A percentile compares a stretch with the other conserved stretches of the same genome.
phyloP scores from a whole-genome alignment of 1,284 basidiomycete species.

The Pyrrhoderma noxium region DNA sequence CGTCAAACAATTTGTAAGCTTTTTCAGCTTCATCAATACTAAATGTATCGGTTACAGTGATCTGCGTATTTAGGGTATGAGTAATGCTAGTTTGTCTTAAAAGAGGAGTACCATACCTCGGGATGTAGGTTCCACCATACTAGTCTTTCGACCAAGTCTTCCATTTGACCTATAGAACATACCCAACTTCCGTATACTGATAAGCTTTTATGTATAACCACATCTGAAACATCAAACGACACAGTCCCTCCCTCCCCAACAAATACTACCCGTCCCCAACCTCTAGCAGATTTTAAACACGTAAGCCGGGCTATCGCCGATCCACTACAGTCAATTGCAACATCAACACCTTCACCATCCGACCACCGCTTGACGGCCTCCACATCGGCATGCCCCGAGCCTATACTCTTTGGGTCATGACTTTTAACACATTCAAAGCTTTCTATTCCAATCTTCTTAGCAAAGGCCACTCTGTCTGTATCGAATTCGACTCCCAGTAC shows the following conservation, averaged over 20 bases:
- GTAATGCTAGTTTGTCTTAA: too few species aligned
- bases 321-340: conserved; percentile 18
- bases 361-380: conserved; percentile 10
- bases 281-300: conserved; percentile 13
- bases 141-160: conserved; percentile 16
- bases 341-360: conserved; percentile 15
- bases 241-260: conserved; percentile 17
- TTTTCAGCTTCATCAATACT: conserved; percentile 13
- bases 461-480: conserved; percentile 16
- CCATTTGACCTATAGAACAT: conserved; percentile 18
- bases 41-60: conserved; percentile 18
- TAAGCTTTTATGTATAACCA: conserved; percentile 18
- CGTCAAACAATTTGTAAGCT: conserved; percentile 17
- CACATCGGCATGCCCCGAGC: conserved; percentile 10
- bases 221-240: conserved; percentile 16
- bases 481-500: conserved; percentile 18
- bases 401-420: background rate
- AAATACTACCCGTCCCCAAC: conserved; percentile 18
- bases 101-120: conserved; percentile 11
- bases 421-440: conserved; percentile 12
- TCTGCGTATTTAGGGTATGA: too few species aligned
- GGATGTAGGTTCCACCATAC: conserved; percentile 18
- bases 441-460: conserved; percentile 13
- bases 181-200: conserved; percentile 19
- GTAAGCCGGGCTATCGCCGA: conserved; percentile 12